Conservation (phyloP, 1,284 basidiomycete genomes). For the Papiliotrema nemorosa region DNA sequence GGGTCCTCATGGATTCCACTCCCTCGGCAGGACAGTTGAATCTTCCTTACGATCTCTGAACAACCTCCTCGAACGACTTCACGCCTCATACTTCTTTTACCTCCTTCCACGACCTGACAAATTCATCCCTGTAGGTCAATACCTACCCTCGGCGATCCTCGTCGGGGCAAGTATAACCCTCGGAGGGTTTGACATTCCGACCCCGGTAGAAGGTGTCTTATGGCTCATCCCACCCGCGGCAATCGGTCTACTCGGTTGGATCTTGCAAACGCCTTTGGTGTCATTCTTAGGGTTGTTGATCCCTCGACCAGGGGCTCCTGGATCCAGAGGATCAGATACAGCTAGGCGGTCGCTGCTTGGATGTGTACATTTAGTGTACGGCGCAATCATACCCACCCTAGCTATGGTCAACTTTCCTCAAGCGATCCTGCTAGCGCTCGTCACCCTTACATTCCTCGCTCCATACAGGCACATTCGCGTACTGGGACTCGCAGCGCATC, state of each 20-base stretch:
- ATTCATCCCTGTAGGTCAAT: conserved; percentile 85
- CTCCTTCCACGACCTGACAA: conserved; percentile 68
- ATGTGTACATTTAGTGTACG: conserved; percentile 58
- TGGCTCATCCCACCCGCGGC: conserved; percentile 20
- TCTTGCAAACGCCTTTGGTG: conserved; percentile 19
- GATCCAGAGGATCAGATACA: no score
- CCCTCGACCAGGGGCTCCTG: conserved; percentile 59
- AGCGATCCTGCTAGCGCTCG: conserved; percentile 63
- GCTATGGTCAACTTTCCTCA: conserved; percentile 88
- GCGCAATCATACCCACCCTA: conserved; percentile 75
- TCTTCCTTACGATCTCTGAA: conserved; percentile 82
- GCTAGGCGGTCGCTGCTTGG: conserved; percentile 15
- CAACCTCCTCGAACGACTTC: conserved; percentile 86
- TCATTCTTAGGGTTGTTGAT: conserved; percentile 14
- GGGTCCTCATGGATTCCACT: conserved; percentile 93
- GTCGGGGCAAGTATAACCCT: conserved; percentile 79
- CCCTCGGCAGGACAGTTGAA: conserved; percentile 82
- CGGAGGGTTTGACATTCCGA: conserved; percentile 71
- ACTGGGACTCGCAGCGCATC: conserved; percentile 5
- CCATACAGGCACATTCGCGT: conserved; percentile 8
- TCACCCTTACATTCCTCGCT: conserved; percentile 52
- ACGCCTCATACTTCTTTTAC: conserved; percentile 95
- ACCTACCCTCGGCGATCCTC: conserved; percentile 77
- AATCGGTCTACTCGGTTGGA: conserved; percentile 18
- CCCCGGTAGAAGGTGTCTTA: conserved; percentile 56